Base-by-base conservation (phyloP, 1,284 basidiomycete genomes). In the Veloporphyrellus conicus region DNA sequence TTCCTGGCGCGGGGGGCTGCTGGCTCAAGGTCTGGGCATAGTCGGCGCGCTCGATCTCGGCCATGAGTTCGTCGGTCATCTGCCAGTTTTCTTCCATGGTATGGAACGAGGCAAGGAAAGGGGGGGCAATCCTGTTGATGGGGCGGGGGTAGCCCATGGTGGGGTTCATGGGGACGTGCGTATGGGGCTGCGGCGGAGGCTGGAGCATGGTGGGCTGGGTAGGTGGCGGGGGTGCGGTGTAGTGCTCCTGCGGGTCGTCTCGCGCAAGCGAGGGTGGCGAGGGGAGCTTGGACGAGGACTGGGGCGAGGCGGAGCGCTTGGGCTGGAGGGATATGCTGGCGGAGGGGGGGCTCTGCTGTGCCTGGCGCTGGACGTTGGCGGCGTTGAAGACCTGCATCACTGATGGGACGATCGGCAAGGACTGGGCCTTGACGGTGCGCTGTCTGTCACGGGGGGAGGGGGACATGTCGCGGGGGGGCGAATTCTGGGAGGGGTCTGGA, bases 31-130 rank as follows among this genome's bases (percentile, higher is more conserved):
- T 66, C 55, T 61, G 68, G 54, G 61, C 76, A 70, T 52, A 71
- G 51, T 74, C 70, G 11, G 79, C 79, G 29, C 77, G 74, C 59
- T 85, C 83, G 54, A 86, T 82, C 53, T 85, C 81, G 22, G 79
- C 81, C 63, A 84, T 70, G 23, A 86, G 70, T 54, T 86, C 80
- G 31, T 79, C 77, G 1, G 83, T 83, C 72, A 85, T 76, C 47
- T 82, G 74, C 74, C 78, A 84, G 38, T 73, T 72, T 42, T 82
- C 79, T 19, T 78, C 78, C 54, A 75, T 58, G 19, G 71, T 66
- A 45, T 77, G 70, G 71, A 60, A 74, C 72, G 57, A 77, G 68
- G 33, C 69, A 64, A 83, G 71, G 61, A 82, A 82, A 31, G 73
- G 74, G 3, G 78, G 74, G 0, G 75, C 71, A 9, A 70, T 70